Percentiles rank a stretch among this genome's conserved stretches.
phyloP scores from a whole-genome alignment of 352 stramenopile species.

The Hyaloperonospora brassicae region DNA sequence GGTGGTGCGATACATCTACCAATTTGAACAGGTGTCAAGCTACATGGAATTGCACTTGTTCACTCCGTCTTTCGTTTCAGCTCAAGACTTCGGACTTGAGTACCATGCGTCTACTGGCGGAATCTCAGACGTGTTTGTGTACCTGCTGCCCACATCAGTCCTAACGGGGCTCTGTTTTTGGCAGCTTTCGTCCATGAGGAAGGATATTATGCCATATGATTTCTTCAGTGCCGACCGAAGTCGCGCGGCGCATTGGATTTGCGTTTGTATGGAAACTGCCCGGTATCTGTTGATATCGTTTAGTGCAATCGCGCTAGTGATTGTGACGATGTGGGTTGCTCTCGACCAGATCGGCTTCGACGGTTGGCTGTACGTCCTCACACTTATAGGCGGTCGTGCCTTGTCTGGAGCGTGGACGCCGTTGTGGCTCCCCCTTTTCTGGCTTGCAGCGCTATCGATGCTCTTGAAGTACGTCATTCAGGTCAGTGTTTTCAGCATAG shows the following conservation, averaged over 20 bases:
- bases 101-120: conserved; percentile 47
- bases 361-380: conserved; percentile 56
- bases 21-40: conserved; percentile 61
- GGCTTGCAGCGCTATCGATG: conserved; percentile 53
- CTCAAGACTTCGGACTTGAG: conserved; percentile 66
- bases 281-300: conserved; percentile 63
- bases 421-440: conserved; percentile 76
- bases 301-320: conserved; percentile 52
- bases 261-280: conserved; percentile 46
- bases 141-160: conserved; percentile 60
- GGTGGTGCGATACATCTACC: conserved; percentile 67
- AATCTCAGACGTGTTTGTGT: conserved; percentile 71
- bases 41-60: conserved; percentile 66
- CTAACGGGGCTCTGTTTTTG: conserved; percentile 76
- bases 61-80: conserved; percentile 58
- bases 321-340: conserved; percentile 66
- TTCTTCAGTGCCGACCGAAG: conserved; percentile 55
- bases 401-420: conserved; percentile 54
- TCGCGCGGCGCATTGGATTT: conserved; percentile 39
- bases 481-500: conserved; percentile 42
- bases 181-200: conserved; percentile 73
- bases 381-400: conserved; percentile 47
- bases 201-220: conserved; percentile 51
- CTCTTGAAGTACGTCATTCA: conserved; percentile 64
- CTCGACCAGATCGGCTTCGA: conserved; percentile 56